Conservation (phyloP, 495 filamentous ascomycete genomes). For the Cercophora samala region DNA sequence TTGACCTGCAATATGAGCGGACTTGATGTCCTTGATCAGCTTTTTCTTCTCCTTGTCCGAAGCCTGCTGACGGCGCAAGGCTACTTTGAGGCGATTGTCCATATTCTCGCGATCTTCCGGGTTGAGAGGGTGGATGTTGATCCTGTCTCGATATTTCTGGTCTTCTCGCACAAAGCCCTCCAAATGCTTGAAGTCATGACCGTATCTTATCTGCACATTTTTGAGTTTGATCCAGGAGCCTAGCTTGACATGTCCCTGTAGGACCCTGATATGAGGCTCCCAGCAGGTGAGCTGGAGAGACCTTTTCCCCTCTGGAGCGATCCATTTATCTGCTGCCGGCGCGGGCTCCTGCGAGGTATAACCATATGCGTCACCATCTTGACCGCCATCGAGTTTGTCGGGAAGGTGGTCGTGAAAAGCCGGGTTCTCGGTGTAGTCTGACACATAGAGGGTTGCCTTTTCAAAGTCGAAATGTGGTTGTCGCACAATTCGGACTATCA, state of each 20-base stretch:
- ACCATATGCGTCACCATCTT: constrained; percentile 32
- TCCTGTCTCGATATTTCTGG: constrained; percentile 43
- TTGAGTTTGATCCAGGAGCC: constrained; percentile 61
- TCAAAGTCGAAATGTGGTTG: constrained; percentile 48
- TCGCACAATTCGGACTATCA: constrained; percentile 74
- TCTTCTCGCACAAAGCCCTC: constrained; percentile 74
- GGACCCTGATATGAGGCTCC: constrained; percentile 61
- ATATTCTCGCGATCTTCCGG: constrained; percentile 34
- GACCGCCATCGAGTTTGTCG: constrained; percentile 26
- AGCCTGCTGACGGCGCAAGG: constrained; percentile 59
- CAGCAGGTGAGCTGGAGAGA: constrained; percentile 71
- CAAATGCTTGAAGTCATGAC: constrained; percentile 49
- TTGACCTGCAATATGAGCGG: constrained; percentile 23
- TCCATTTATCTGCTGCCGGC: constrained; percentile 46
- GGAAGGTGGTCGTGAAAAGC: constrained; percentile 57
- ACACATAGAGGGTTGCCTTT: constrained; percentile 66
- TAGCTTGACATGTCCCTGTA: constrained; percentile 50
- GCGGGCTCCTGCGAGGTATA: constrained; percentile 23
- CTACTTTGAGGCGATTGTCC: constrained; percentile 56
- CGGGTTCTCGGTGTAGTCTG: constrained; percentile 77
- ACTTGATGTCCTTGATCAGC: constrained; percentile 40
- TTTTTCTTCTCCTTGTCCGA: constrained; percentile 56
- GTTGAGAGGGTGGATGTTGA: constrained; percentile 48
- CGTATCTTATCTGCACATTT: constrained; percentile 69
- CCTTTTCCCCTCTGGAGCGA: constrained; percentile 72